Base-by-base conservation (phyloP, 2,329 filamentous ascomycete genomes). In the Paecilomyces sp. region DNA sequence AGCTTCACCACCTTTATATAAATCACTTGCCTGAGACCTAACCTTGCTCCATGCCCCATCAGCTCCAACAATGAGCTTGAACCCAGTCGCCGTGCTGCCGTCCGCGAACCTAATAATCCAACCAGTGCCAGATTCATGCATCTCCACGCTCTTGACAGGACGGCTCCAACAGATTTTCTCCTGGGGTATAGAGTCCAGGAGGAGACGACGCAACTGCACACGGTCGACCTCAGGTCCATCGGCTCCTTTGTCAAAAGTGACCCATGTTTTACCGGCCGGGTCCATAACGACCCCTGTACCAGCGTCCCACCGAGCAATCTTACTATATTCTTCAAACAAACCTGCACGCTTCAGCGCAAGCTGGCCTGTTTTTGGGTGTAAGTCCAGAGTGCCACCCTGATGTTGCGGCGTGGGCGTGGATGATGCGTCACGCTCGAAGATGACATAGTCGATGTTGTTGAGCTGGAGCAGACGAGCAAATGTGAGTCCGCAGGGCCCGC, bases 211-310 rank as follows among this genome's bases (percentile, higher is more conserved):
- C 57, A 79, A 58, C 47, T 72, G 68, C 12, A 61, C 57, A 1
- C 77, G 73, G 63, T 79, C 77, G 34, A 79, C 76, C 64, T 79
- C 77, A 0, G 77, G 77, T 13, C 70, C 62, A 51, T 73, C 69
- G 4, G 62, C 63, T 3, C 65, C 68, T 33, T 70, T 57, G 22
- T 41, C 31, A 41, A 33, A 28, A 28, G 41, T 15, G 30, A 56
- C 24, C 3, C 3, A 47, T 7, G 36, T 47, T 47, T 54, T 57
- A 6, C 58, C 61, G 25, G 33, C 24, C 3, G 36, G 25, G 22
- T 59, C 55, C 6, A 54, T 58, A 28, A 67, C 55, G 12, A 51
- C 34, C 1, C 36, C 54, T 3, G 59, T 47, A 47, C 15, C 57
- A 5, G 63, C 66, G 28, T 65, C 61, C 58, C 59, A 64, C 5